These are phyloP conservation scores for Desmodesmus armatus DNA, from an alignment of 139 green algal genomes.

Conservation along the genomic window DNA sequence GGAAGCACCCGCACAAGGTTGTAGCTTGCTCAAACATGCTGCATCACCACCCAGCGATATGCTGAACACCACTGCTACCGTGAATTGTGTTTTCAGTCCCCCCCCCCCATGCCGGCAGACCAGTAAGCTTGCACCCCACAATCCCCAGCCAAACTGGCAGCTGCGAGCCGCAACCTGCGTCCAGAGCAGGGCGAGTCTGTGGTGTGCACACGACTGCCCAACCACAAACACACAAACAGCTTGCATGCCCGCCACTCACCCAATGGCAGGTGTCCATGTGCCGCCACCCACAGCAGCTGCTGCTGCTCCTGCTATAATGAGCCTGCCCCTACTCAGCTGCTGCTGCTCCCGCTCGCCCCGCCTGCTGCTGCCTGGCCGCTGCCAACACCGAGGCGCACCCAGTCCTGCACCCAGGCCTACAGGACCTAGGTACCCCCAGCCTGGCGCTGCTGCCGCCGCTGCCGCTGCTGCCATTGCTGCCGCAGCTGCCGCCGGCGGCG, in stretches of 20 bases:
- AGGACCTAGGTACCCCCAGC: neutral
- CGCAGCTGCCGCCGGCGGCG: neutral
- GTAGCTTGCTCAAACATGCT: too few relatives aligned
- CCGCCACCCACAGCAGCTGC: neutral
- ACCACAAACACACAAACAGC: neutral
- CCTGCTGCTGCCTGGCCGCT: neutral
- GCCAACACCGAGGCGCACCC: too few relatives aligned
- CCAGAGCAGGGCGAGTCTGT: too few relatives aligned
- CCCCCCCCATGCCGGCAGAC: too few relatives aligned
- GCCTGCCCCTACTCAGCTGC: neutral
- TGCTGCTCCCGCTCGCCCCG: neutral
- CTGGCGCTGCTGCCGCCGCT: neutral
- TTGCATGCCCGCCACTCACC: neutral
- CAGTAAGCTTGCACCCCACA: too few relatives aligned
- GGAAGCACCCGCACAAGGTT: too few relatives aligned
- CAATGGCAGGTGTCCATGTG: conserved; percentile 6
- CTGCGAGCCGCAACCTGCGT: neutral
- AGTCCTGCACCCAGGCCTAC: neutral
- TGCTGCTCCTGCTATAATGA: neutral
- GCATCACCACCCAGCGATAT: too few relatives aligned
- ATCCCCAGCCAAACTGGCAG: neutral
- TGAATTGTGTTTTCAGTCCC: too few relatives aligned
- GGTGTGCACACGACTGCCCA: too few relatives aligned
- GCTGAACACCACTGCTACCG: too few relatives aligned
- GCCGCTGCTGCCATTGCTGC: neutral